These are phyloP conservation scores for Xylaria cubensis DNA, from an alignment of 495 filamentous ascomycete species.

Conservation along the genomic window DNA sequence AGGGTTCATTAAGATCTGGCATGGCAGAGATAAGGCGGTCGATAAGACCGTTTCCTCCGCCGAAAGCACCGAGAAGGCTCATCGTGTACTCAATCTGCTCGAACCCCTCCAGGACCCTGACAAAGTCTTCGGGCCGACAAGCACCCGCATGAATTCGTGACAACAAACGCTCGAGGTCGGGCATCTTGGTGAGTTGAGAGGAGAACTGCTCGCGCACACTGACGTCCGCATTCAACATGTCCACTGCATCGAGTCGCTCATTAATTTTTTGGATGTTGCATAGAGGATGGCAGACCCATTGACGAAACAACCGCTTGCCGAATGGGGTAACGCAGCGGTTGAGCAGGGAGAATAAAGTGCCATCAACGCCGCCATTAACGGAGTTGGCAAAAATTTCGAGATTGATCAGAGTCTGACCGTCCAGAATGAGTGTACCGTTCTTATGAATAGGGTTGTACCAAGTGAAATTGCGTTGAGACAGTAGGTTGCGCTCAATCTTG, in stretches of 20 bases:
- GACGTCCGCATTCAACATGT: conserved; percentile 84
- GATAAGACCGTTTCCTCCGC: conserved; percentile 78
- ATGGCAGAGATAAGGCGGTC: conserved; percentile 81
- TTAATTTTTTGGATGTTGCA: conserved; percentile 88
- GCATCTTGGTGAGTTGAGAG: conserved; percentile 84
- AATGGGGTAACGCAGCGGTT: conserved; percentile 97
- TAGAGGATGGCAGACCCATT: conserved; percentile 97
- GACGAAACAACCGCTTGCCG: conserved; percentile 93
- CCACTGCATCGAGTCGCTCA: conserved; percentile 93
- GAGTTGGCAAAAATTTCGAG: conserved; percentile 96
- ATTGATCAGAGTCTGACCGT: conserved; percentile 97
- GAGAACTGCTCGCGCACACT: conserved; percentile 82
- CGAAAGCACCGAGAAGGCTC: conserved; percentile 73
- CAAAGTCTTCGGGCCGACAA: conserved; percentile 89
- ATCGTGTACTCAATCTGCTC: conserved; percentile 96
- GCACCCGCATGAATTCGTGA: conserved; percentile 91
- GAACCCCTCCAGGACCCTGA: conserved; percentile 93
- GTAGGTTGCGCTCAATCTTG: conserved; percentile 86
- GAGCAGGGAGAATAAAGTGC: conserved; percentile 87
- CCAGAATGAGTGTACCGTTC: conserved; percentile 88
- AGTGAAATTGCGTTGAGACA: conserved; percentile 89
- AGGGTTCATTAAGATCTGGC: conserved; percentile 77
- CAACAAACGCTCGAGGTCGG: conserved; percentile 92
- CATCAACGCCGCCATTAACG: conserved; percentile 81
- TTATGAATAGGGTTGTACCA: conserved; percentile 95